These are phyloP conservation scores for Psilocybe cubensis DNA, from an alignment of 768 basidiomycete genomes.

Conservation along the genomic window DNA sequence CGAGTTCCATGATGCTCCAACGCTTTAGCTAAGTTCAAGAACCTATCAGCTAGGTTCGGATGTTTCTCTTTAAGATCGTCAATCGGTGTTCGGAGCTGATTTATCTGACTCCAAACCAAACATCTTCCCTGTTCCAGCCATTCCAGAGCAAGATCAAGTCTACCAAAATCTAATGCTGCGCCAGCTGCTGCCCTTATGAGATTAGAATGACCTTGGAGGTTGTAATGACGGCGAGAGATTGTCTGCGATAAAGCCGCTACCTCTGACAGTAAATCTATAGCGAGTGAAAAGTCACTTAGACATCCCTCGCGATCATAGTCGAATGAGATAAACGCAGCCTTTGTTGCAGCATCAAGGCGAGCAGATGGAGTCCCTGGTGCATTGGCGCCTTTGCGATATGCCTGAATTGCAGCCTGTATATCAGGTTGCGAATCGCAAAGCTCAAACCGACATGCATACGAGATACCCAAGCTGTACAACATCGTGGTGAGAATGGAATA, in stretches of 20 bases:
- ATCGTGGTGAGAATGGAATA: constrained; percentile 2
- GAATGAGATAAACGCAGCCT: not conserved
- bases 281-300: constrained; percentile 4
- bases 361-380: constrained; percentile 6
- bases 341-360: not conserved
- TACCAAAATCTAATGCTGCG: constrained; percentile 12
- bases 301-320: not conserved
- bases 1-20: constrained; percentile 11
- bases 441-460: constrained; percentile 5
- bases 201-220: constrained; percentile 1
- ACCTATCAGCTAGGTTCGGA: constrained; percentile 11
- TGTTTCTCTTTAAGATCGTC: constrained; percentile 20
- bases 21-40: constrained; percentile 5
- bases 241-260: constrained; percentile 18
- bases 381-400: constrained; percentile 3
- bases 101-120: constrained; percentile 28
- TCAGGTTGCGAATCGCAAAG: constrained; percentile 2
- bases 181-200: constrained; percentile 4
- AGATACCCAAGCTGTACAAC: not conserved
- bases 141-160: constrained; percentile 22
- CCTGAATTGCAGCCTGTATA: constrained; percentile 7
- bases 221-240: constrained; percentile 11
- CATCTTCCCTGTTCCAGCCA: constrained; percentile 31
- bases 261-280: constrained; percentile 17
- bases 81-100: constrained; percentile 26